These are phyloP conservation scores for Eucalyptus paniculata DNA, from an alignment of 345 rosid genomes.

Conservation along the genomic window DNA sequence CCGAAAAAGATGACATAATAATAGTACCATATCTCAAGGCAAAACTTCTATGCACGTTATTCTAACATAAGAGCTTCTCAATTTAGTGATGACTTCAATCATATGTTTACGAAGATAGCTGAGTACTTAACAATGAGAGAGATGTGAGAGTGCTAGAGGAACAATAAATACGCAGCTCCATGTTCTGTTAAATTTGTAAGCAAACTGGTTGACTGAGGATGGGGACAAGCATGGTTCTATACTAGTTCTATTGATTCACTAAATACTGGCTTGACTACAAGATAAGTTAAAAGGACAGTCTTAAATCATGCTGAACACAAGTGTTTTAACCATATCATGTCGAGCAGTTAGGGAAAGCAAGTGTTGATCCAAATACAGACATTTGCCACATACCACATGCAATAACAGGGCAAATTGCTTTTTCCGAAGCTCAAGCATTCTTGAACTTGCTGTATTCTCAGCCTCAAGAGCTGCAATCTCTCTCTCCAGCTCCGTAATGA, in stretches of 20 bases:
- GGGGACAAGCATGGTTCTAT: neutral
- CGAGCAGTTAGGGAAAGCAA: neutral
- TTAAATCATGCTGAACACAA: neutral
- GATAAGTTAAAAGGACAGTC: neutral
- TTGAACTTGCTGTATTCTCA: conserved; percentile 70
- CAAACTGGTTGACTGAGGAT: neutral
- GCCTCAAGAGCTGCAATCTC: conserved; percentile 79
- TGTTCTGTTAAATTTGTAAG: neutral
- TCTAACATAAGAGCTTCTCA: neutral
- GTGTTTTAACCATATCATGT: neutral
- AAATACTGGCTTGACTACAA: neutral
- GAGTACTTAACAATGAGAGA: neutral
- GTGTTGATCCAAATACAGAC: neutral
- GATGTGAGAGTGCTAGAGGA: neutral
- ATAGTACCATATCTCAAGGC: neutral
- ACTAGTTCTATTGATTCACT: neutral
- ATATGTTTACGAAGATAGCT: neutral
- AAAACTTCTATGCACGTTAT: neutral
- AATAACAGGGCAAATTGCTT: conserved; percentile 80
- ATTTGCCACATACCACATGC: conserved; percentile 66
- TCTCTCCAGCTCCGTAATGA: conserved; percentile 58
- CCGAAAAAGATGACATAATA: neutral
- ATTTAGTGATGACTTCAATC: neutral
- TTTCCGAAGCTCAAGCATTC: conserved; percentile 89
- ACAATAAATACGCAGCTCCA: neutral